Conservation (phyloP, 768 basidiomycete species). For the Boletus bicolor region DNA sequence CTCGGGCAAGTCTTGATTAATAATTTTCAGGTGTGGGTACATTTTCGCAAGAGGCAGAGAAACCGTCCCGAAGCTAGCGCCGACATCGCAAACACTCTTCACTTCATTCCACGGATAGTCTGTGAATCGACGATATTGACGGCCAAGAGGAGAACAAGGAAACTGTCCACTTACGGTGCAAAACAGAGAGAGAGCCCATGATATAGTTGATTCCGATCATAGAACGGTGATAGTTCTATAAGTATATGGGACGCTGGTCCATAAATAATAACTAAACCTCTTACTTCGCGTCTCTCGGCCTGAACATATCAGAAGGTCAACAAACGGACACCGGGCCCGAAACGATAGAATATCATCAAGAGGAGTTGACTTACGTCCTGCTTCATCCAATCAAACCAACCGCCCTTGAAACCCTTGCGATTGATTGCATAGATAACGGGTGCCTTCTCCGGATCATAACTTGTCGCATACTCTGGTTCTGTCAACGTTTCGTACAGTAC, state of each 20-base stretch:
- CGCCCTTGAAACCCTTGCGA: constrained; percentile 13
- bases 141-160: neutral
- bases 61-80: constrained; percentile 29
- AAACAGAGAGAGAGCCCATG: constrained; percentile 24
- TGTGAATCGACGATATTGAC: neutral
- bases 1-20: constrained; percentile 29
- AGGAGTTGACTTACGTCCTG: constrained; percentile 15
- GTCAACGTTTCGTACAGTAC: constrained; percentile 26
- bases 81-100: constrained; percentile 28
- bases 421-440: constrained; percentile 21
- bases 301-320: neutral
- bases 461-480: constrained; percentile 24
- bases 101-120: constrained; percentile 27
- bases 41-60: constrained; percentile 26
- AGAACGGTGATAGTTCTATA: constrained; percentile 22
- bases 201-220: constrained; percentile 21
- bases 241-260: neutral
- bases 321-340: neutral
- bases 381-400: constrained; percentile 24
- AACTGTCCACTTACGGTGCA: constrained; percentile 17
- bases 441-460: constrained; percentile 21
- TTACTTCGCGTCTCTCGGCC: constrained; percentile 17
- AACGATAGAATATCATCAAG: neutral
- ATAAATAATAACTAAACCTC: neutral
- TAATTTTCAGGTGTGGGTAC: constrained; percentile 27